Evolutionary conservation across 805 yeast genomes (phyloP).

Genomic region (Komagataella phaffii): DNA sequence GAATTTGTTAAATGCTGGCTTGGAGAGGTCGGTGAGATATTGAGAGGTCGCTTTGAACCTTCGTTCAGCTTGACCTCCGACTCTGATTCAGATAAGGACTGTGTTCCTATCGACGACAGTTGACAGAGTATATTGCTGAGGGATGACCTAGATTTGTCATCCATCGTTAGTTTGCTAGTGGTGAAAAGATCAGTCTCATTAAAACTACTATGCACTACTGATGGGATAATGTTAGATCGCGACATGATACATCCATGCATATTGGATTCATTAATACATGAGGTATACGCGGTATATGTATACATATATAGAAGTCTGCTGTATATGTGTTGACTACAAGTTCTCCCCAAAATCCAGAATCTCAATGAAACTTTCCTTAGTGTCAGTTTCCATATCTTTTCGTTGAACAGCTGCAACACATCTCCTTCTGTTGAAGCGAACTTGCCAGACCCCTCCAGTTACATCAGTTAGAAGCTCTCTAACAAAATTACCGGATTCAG

Average conservation of each 20-base stretch:
- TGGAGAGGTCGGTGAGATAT: neutral
- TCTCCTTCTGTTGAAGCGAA: conserved; percentile 66
- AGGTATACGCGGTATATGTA: neutral
- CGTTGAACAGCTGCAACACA: conserved; percentile 86
- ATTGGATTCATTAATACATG: neutral
- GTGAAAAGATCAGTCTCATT: neutral
- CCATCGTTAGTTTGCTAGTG: neutral
- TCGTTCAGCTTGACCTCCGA: neutral
- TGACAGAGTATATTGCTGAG: neutral
- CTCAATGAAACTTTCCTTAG: conserved; percentile 55
- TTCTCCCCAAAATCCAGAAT: conserved; percentile 59
- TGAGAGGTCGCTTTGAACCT: neutral
- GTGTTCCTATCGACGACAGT: neutral
- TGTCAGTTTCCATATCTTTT: conserved; percentile 29
- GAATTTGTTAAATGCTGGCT: neutral
- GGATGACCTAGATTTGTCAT: neutral
- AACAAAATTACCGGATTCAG: conserved; percentile 62
- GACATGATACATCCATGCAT: neutral
- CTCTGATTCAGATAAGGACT: neutral
- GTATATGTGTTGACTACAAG: neutral
- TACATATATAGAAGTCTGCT: neutral
- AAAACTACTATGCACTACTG: neutral
- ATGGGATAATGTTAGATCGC: neutral
- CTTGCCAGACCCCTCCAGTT: conserved; percentile 90
- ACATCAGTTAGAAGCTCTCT: conserved; percentile 63